Base-by-base conservation (phyloP, 805 yeast genomes). In the Zygotorulaspora florentina region DNA sequence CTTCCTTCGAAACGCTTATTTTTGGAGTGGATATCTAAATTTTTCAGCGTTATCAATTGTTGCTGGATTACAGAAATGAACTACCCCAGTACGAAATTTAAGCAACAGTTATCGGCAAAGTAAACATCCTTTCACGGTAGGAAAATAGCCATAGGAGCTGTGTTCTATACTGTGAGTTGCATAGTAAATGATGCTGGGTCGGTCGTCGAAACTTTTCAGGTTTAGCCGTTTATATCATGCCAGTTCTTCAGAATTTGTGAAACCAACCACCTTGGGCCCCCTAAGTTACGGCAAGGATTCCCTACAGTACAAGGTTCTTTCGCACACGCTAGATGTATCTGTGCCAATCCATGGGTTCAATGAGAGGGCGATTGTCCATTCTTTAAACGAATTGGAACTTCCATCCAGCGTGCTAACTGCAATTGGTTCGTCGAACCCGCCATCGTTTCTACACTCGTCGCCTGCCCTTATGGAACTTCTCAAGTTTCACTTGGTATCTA, bases 401-500 rank as follows among this genome's bases (percentile, higher is more conserved):
- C 49, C 59, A 3, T 57, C 66, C 0, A 52, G 62, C 9, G 42
- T 61, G 51, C 39, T 65, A 8, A 57, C 62, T 8, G 62, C 54
- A 2, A 38, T 64, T 23, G 67, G 67, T 12, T 54, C 65, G 7
- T 48, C 64, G 29, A 65, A 65, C 42, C 53, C 65, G 7, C 67
- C 66, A 15, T 54, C 64, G 3, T 48, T 63, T 25, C 43, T 63
- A 15, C 66, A 63, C 47, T 56, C 62, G 1, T 60, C 67, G 3
- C 62, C 68, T 20, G 65, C 68, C 20, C 61, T 62, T 2, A 48
- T 62, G 54, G 79, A 80, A 43, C 74, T 85, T 49, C 75, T 81
- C 41, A 77, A 72, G 61, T 74, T 78, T 47, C 79, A 81, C 64
- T 59, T 81, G 35, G 72, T 75, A 36, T 71, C 72, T 63, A 72